phyloP scores from a whole-genome alignment of 768 basidiomycete genomes.

The Xerocomus spinulosus region DNA sequence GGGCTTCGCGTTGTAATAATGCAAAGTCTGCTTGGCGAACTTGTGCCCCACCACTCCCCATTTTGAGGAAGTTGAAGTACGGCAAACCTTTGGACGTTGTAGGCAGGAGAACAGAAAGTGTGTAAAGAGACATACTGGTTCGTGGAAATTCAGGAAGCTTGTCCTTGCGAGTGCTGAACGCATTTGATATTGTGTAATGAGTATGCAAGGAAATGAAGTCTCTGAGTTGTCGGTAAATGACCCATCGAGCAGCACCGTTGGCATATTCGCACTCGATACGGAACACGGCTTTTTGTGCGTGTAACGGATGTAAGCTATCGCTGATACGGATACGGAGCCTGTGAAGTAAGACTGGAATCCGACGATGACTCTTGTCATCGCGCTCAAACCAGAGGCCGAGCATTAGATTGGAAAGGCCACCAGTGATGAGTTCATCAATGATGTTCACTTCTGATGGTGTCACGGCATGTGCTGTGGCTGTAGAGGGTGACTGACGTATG shows the following conservation, averaged over 20 bases:
- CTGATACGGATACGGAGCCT: slow-evolving; percentile 79
- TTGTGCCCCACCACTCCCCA: slow-evolving; percentile 49
- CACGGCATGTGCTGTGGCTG: slow-evolving; percentile 40
- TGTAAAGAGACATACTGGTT: slow-evolving; percentile 48
- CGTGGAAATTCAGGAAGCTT: slow-evolving; percentile 89
- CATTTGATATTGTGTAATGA: slow-evolving; percentile 84
- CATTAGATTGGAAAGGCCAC: slow-evolving; percentile 76
- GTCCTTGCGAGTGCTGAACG: slow-evolving; percentile 65
- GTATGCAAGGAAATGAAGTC: slow-evolving; percentile 89
- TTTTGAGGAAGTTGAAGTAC: slow-evolving; percentile 82
- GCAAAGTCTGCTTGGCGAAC: slow-evolving; percentile 73
- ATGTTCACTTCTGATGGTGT: slow-evolving; percentile 61
- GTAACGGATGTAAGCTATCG: slow-evolving; percentile 79
- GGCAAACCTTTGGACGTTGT: slow-evolving; percentile 56
- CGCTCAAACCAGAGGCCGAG: slow-evolving; percentile 80
- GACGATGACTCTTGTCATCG: slow-evolving; percentile 79
- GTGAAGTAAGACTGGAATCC: slow-evolving; percentile 74
- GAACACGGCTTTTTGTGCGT: slow-evolving; percentile 74
- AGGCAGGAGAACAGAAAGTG: neutral
- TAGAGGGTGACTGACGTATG: slow-evolving; percentile 33
- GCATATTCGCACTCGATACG: slow-evolving; percentile 96
- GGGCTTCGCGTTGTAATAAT: slow-evolving; percentile 68
- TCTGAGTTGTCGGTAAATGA: slow-evolving; percentile 87
- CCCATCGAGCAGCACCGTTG: slow-evolving; percentile 89
- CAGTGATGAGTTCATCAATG: slow-evolving; percentile 75